Evolutionary conservation across 495 filamentous ascomycete genomes (phyloP), one percentile per base, ranked within the genome.

Genomic region (Patellaria atrata): DNA sequence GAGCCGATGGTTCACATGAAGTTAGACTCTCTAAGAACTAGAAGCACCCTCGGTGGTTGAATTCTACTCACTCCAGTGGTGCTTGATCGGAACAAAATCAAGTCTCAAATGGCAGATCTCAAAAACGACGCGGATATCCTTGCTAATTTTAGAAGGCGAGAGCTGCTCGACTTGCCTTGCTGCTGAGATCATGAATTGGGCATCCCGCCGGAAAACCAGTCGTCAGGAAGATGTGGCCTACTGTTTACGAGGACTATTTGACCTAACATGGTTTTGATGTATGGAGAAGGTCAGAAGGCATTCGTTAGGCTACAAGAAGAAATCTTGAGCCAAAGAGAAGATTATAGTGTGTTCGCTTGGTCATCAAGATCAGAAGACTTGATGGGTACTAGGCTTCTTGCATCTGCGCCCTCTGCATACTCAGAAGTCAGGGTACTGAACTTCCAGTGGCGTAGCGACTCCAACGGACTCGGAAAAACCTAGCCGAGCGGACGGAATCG

Each of bases 211-310:
- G 35, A 28, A 19, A 1, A 45, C 38, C 7, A 49, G 37, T 6
- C 14, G 38, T 8, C 4, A n/a, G 10, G 46, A 49, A 24, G 46
- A 49, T 19, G 6, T 38, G 14, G 42, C 46, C 9, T 49, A 49
- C 18, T 49, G 37, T 24, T 24, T 49, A 21, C 37, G 45, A 0
- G 46, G 46, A 0, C 37, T 49, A 2, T 49, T 49, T 31, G 43
- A 38, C 14, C 30, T 49, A 23, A 35, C 30, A 45, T 41, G 32
- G 27, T 33, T 2, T 10, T 41, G 12, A 20, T 45, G 6, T 41
- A 41, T 18, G 43, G 38, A 2, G 37, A 41, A 22, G 38, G 43
- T 0, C 28, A 43, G 15, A 43, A 38, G 19, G 44, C 40, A 3
- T 47, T 47, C 20, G 6, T 39, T 1, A 15, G 44, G 5, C 27